Conservation (phyloP, 2,329 filamentous ascomycete genomes). For the Sporothrix pallida region DNA sequence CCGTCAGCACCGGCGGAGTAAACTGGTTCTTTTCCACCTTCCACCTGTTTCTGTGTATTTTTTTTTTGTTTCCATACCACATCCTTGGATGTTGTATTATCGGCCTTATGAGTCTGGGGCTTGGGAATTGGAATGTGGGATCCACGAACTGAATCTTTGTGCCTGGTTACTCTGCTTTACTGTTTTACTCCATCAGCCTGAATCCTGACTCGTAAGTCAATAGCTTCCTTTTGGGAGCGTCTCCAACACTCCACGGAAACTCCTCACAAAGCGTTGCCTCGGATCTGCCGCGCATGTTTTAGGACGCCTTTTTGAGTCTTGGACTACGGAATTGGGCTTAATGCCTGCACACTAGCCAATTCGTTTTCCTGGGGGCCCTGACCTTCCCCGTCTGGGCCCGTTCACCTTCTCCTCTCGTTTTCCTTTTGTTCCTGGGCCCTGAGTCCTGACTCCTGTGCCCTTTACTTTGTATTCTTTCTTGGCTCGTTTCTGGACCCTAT, state of each 20-base stretch:
- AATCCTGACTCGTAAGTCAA: slow-evolving; percentile 5
- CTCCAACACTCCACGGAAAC: not conserved
- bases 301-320: not conserved
- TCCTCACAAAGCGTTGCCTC: not conserved
- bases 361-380: not conserved
- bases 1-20: not conserved
- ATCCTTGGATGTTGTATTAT: too few species aligned
- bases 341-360: not conserved
- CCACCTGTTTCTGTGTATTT: too few species aligned
- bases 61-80: not conserved
- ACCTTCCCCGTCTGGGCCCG: too few species aligned
- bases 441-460: not conserved
- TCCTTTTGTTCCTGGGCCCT: not conserved
- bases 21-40: not conserved
- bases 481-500: too few species aligned
- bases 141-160: too few species aligned
- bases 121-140: too few species aligned
- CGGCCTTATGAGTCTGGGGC: too few species aligned
- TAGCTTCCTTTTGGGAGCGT: not conserved
- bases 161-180: too few species aligned
- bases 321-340: not conserved
- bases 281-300: not conserved
- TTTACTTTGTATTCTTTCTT: not conserved
- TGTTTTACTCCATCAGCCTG: not conserved
- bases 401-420: not conserved